Percentiles rank a stretch among this genome's conserved stretches.
Conservation (phyloP, 75 land plant genomes). For the Sequoia sempervirens region DNA sequence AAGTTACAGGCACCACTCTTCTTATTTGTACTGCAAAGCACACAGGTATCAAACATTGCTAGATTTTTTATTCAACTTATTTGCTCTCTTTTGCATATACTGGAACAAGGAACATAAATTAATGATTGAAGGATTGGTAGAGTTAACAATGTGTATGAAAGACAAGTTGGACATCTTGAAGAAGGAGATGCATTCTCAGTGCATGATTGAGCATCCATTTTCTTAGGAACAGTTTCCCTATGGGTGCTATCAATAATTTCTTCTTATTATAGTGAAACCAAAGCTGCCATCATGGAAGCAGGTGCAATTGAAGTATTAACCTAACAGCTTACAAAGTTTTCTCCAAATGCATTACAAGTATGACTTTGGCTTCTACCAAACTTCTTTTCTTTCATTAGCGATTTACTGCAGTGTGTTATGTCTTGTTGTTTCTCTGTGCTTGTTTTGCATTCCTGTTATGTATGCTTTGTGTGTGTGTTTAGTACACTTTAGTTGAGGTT, state of each 20-base stretch:
- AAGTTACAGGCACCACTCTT: conserved; percentile 55
- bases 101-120: no score
- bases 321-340: conserved; percentile 52
- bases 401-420: neutral
- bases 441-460: neutral
- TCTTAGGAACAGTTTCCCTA: conserved; percentile 67
- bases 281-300: no score
- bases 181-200: no score
- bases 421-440: neutral
- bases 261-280: conserved; percentile 18
- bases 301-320: neutral
- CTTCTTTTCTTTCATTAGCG: neutral
- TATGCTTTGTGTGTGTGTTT: neutral
- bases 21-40: conserved; percentile 79
- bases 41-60: conserved; percentile 47
- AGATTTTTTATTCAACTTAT: no score
- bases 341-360: no score
- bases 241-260: conserved; percentile 78
- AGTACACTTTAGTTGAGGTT: neutral
- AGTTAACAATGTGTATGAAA: no score
- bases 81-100: no score
- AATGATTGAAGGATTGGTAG: no score
- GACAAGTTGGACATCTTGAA: no score
- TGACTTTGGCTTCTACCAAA: no score
- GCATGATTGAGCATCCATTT: conserved; percentile 32